These are phyloP conservation scores for Nicotiana obtusifolia DNA, from an alignment of 257 asterid species.

Conservation along the genomic window DNA sequence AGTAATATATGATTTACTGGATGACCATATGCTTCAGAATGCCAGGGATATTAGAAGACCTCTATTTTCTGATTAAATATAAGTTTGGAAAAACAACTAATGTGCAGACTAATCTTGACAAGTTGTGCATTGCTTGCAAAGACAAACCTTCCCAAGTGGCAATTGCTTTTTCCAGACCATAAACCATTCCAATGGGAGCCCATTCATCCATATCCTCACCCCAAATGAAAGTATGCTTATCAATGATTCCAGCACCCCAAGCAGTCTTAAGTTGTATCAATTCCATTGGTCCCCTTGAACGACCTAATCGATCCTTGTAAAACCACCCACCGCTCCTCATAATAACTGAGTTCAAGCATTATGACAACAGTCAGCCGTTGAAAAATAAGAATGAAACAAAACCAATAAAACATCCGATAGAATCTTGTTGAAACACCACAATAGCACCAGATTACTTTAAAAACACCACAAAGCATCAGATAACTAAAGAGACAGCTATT, in stretches of 20 bases:
- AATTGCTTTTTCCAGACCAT: slow-evolving; percentile 90
- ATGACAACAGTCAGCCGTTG: slow-evolving; percentile 1
- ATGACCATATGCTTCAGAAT: neutral
- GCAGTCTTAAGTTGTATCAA: slow-evolving; percentile 93
- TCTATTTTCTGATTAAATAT: neutral
- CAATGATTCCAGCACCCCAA: slow-evolving; percentile 96
- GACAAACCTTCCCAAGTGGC: slow-evolving; percentile 97
- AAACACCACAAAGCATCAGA: neutral
- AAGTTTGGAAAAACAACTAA: neutral
- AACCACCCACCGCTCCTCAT: slow-evolving; percentile 82
- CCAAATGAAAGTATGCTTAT: slow-evolving; percentile 87
- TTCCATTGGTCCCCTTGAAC: slow-evolving; percentile 94
- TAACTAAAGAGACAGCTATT: neutral
- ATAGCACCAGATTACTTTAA: neutral
- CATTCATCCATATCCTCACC: slow-evolving; percentile 97
- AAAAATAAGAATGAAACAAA: neutral
- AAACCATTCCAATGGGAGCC: slow-evolving; percentile 91
- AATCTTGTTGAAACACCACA: neutral
- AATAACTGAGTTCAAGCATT: slow-evolving; percentile 46
- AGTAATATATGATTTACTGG: neutral
- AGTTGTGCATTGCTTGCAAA: neutral
- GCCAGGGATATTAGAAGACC: neutral
- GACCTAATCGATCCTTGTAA: slow-evolving; percentile 95
- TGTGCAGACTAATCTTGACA: neutral
- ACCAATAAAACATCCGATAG: neutral